phyloP scores from a whole-genome alignment of 495 filamentous ascomycete genomes.

The Aspergillus saccharolyticus region DNA sequence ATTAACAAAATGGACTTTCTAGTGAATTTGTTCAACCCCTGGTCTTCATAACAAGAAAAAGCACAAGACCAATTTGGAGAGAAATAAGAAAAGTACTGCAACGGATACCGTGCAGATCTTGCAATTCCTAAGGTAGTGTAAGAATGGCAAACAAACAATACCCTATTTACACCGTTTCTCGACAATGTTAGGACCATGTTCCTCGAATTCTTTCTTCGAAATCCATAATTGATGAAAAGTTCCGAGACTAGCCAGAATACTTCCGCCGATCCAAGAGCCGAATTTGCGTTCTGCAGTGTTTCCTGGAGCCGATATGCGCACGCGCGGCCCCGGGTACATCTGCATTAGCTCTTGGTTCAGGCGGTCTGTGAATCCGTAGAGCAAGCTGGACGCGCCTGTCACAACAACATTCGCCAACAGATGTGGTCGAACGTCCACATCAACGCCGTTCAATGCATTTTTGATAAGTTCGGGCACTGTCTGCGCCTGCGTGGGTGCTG shows the following conservation, averaged over 20 bases:
- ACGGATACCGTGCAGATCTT: background rate
- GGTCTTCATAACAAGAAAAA: background rate
- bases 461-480: conserved; percentile 77
- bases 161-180: conserved; percentile 57
- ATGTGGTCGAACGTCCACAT: conserved; percentile 81
- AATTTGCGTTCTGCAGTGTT: conserved; percentile 81
- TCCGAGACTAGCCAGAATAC: conserved; percentile 90
- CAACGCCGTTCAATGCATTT: conserved; percentile 68
- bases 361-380: conserved; percentile 86
- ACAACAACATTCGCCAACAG: conserved; percentile 88
- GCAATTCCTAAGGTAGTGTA: conserved; percentile 4
- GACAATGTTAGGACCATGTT: conserved; percentile 55
- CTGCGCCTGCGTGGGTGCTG: conserved; percentile 57
- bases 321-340: conserved; percentile 73
- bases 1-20: background rate
- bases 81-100: background rate
- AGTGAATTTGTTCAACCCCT: background rate
- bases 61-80: conserved; percentile 1
- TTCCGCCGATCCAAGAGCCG: conserved; percentile 92
- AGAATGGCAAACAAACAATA: background rate
- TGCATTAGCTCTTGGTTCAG: conserved; percentile 74
- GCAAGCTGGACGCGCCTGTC: conserved; percentile 75
- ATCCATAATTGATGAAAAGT: conserved; percentile 99
- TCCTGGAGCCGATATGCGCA: conserved; percentile 80
- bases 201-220: conserved; percentile 61